Evolutionary conservation across 164 flowering plant genomes (phyloP), one percentile per base, ranked within the genome.

Genomic region (Buxus sempervirens): DNA sequence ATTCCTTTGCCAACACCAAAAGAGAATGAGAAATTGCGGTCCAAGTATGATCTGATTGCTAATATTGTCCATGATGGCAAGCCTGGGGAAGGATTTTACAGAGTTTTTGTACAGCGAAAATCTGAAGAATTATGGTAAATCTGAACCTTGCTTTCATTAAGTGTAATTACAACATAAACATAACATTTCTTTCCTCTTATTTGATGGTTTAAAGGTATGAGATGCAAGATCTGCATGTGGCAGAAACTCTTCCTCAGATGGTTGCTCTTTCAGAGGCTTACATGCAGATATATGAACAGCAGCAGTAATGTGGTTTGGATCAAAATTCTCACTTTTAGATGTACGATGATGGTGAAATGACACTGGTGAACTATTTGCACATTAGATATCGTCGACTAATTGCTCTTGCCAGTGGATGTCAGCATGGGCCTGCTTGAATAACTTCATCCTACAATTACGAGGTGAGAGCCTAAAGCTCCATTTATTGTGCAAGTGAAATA

Each of bases 281-380:
- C 75, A 88, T 93, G 97, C 99, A 96, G 86, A 91, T 96, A 66
- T 96, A 96, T 67, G 98, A 96, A 88, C 98, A 84, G 75, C 99
- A 92, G 49, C 90, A 85, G 74, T 82, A 79, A 76, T 15, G 62
- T 10, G 51, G 51, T 10, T 1, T 10, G 12, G 51, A 5, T 15
- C 5, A 45, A 45, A 15, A 10, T 1, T 15, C n/a, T n/a, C 51
- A 45, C 12, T 45, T 45, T 45, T 7, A 15, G 51, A 1, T 45
- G 1, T 45, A 10, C 51, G 18, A 10, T 2, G 51, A 45, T 10
- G 45, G 45, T 5, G 45, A 5, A 5, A 5, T 41, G 12, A 41
- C 45, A 5, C 12, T 5, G 12, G 45, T 41, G 45, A 12, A 41
- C 12, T 5, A 41, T 41, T 41, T 41, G 45, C 12, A 5, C 45